phyloP scores from a whole-genome alignment of 1,284 basidiomycete genomes.

The Apiotrichum gamsii region DNA sequence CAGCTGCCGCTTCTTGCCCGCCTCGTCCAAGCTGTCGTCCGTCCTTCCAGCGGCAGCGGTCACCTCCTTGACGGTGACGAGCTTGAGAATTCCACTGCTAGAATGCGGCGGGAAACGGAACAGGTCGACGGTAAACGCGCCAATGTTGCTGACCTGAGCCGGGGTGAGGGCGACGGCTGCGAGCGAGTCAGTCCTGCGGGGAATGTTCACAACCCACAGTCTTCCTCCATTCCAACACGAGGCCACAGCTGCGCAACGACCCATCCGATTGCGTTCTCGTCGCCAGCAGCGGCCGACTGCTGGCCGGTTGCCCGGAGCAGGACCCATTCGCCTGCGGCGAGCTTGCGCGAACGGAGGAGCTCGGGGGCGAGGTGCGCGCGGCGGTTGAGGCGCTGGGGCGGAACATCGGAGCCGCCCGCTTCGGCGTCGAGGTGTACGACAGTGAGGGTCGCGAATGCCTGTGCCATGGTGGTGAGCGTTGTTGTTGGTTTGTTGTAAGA shows the following conservation, averaged over 20 bases:
- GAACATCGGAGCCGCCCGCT: conserved; percentile 7
- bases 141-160: conserved; percentile 21
- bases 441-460: conserved; percentile 8
- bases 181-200: background rate
- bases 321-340: conserved; percentile 44
- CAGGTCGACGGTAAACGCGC: conserved; percentile 18
- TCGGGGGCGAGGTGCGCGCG: conserved; percentile 39
- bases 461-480: conserved; percentile 2
- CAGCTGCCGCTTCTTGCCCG: conserved; percentile 31
- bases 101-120: conserved; percentile 22
- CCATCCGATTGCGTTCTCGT: conserved; percentile 3
- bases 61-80: conserved; percentile 20
- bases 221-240: conserved; percentile 27
- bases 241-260: conserved; percentile 38
- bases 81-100: conserved; percentile 20
- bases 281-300: background rate
- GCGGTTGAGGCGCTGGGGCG: conserved; percentile 19
- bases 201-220: conserved; percentile 19
- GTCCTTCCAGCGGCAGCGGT: background rate
- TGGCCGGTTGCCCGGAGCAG: conserved; percentile 2
- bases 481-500: background rate
- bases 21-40: background rate
- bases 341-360: conserved; percentile 30
- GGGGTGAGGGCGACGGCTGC: conserved; percentile 21
- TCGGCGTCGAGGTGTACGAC: conserved; percentile 9